Percentiles rank a stretch among this genome's conserved stretches.
Conservation (phyloP, 371 early-diverging fungal species). For the Mortierella sp. region DNA sequence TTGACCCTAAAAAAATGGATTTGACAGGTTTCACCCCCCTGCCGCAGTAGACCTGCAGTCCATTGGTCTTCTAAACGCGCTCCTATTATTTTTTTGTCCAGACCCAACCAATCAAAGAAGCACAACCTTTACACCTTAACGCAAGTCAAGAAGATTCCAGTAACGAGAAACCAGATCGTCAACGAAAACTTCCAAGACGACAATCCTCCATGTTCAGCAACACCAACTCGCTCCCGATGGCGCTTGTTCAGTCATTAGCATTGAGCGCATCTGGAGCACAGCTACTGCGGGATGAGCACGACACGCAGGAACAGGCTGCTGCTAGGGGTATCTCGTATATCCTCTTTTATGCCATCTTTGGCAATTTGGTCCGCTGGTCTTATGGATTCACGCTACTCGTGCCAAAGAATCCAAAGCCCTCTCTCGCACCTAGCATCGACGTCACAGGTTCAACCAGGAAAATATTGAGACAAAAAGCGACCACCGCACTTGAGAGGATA, state of each 20-base stretch:
- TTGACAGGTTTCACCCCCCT: too few relatives aligned
- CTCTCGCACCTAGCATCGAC: background rate
- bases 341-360: conserved; percentile 79
- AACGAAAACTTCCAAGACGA: too few relatives aligned
- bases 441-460: conserved; percentile 2
- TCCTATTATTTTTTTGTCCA: too few relatives aligned
- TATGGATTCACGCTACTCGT: conserved; percentile 76
- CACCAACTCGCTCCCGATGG: conserved; percentile 82
- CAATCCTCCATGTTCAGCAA: conserved; percentile 80
- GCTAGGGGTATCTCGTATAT: conserved; percentile 83
- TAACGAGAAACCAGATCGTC: too few relatives aligned
- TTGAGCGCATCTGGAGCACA: conserved; percentile 71
- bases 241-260: conserved; percentile 78
- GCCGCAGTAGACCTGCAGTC: too few relatives aligned
- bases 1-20: too few relatives aligned
- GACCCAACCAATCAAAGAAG: too few relatives aligned
- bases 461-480: conserved; percentile 14
- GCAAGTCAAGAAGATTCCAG: too few relatives aligned
- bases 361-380: conserved; percentile 83
- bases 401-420: conserved; percentile 32
- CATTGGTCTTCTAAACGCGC: too few relatives aligned
- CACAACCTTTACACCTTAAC: too few relatives aligned
- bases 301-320: conserved; percentile 73
- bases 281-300: conserved; percentile 69
- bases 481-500: conserved; percentile 17